Base-by-base conservation (phyloP, 2,329 filamentous ascomycete genomes). In the Drechslerella dactyloides region DNA sequence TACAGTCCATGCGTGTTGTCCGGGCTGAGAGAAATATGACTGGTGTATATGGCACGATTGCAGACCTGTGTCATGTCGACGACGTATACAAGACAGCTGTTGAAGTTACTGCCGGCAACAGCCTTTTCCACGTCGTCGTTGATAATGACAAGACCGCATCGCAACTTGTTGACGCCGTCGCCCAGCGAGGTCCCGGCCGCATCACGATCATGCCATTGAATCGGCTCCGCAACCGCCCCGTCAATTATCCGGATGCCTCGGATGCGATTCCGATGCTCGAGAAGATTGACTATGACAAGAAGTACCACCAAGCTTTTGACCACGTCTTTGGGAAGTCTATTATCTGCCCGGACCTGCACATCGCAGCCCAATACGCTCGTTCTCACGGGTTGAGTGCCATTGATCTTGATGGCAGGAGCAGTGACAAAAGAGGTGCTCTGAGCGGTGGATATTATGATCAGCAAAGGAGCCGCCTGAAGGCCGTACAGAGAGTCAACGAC, bases 311-410 rank as follows among this genome's bases (percentile, higher is more conserved):
- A 76, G 94, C 94, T 0, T 94, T 99, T 79, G 88, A 90, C 78
- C 93, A 97, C 78, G 91, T 99, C 0, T 99, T 99, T 80, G 94
- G 93, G 52, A 96, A 91, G 80, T 94, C 91, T 0, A 91, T 99
- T 58, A 89, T 99, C 63, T 97, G 94, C 75, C 93, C 93, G 1
- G 96, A 91, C 75, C 82, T 99, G 73, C 86, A 90, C 54, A 86
- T 96, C 68, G 94, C 93, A 53, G 87, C 90, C 11, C 92, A 97
- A 78, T 97, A 97, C 78, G 91, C 94, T 21, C 87, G 93, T 77
- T 96, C 90, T 76, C 93, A 97, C 77, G 90, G 90, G 17, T 88
- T 97, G 23, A 92, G 92, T 76, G 93, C 91, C 35, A 96, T 99
- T 75, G 99, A 94, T 0, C 90, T 91, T 2, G 93, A 97, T 65